Conservation (phyloP, 176 grass and related monocot genomes). For the Thinopyrum elongatum region DNA sequence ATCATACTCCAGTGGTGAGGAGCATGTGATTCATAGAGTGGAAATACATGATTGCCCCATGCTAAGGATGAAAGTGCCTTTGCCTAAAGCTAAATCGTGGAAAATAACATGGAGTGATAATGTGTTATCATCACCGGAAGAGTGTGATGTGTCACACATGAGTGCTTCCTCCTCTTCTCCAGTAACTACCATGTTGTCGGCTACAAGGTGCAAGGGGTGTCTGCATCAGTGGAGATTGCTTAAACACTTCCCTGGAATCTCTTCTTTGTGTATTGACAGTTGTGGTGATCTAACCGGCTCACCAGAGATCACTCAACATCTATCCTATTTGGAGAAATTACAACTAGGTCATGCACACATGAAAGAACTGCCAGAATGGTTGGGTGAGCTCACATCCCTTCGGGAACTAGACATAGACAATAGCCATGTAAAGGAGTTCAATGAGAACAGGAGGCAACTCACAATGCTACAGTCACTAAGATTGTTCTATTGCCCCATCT, state of each 20-base stretch:
- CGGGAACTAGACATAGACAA: not conserved
- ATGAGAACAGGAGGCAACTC: not conserved
- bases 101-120: not conserved
- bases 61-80: not conserved
- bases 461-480: not conserved
- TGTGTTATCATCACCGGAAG: not conserved
- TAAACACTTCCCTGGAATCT: not conserved
- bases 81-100: not conserved
- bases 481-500: not conserved
- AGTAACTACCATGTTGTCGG: not conserved
- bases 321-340: not conserved
- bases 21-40: not conserved
- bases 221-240: slow-evolving; percentile 22
- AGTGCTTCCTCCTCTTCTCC: not conserved
- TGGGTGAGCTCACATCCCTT: not conserved
- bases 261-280: not conserved
- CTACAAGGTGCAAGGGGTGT: not conserved
- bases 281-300: slow-evolving; percentile 1
- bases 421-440: not conserved
- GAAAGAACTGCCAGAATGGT: not conserved
- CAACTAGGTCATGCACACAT: rapidly evolving
- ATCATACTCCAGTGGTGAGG: not conserved
- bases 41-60: not conserved
- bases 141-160: not conserved
- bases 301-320: not conserved